Conservation (phyloP, 2,329 filamentous ascomycete genomes). For the Dactylonectria macrodidyma region DNA sequence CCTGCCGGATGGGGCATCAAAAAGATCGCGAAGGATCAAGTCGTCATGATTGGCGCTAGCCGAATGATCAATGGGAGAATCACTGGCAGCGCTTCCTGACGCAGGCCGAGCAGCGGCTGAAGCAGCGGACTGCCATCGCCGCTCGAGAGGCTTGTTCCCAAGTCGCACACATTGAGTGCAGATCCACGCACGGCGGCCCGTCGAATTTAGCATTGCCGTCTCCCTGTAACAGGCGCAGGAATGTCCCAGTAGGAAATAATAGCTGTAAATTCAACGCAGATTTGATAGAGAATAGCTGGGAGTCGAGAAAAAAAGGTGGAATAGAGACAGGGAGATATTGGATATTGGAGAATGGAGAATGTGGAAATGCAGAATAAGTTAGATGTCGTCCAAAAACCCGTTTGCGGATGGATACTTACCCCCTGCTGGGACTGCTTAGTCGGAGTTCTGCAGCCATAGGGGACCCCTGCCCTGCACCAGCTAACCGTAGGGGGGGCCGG, state of each 20-base stretch:
- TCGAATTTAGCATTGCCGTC: constrained; percentile 49
- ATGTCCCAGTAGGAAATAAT: constrained; percentile 11
- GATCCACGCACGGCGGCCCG: constrained; percentile 67
- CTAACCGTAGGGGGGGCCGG: constrained; percentile 19
- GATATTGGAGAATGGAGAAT: constrained; percentile 17
- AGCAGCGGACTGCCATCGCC: constrained; percentile 59
- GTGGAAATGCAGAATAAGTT: background rate
- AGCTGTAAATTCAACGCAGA: background rate
- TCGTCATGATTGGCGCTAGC: constrained; percentile 75
- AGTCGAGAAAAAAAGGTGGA: background rate
- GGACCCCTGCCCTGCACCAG: constrained; percentile 18
- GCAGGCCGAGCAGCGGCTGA: constrained; percentile 55
- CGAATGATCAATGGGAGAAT: constrained; percentile 49
- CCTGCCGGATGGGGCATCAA: constrained; percentile 76
- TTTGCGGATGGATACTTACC: constrained; percentile 19
- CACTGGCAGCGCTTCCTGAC: constrained; percentile 43
- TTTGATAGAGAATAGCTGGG: background rate
- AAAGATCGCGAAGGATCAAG: constrained; percentile 81
- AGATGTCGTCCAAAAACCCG: constrained; percentile 6
- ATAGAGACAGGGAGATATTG: constrained; percentile 24
- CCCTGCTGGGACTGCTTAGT: constrained; percentile 20
- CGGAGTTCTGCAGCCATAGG: constrained; percentile 32
- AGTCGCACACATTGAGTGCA: constrained; percentile 72
- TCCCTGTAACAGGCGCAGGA: constrained; percentile 19
- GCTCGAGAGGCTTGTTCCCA: constrained; percentile 52